Percentiles rank a stretch among this genome's conserved stretches.
phyloP scores from a whole-genome alignment of 2,329 filamentous ascomycete genomes.

The Exophiala sp. region DNA sequence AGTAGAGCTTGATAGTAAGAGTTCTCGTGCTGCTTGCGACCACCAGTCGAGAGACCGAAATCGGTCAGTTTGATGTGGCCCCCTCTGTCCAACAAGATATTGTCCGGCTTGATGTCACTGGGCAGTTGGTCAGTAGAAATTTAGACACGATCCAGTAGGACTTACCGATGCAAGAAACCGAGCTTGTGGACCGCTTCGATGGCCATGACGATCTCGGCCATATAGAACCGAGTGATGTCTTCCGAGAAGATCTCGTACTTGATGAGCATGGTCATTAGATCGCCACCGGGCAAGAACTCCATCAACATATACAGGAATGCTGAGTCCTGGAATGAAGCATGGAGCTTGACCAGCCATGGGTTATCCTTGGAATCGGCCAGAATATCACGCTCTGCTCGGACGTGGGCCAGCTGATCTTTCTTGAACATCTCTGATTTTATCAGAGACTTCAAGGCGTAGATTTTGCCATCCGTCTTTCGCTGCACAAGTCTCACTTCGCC shows the following conservation, averaged over 20 bases:
- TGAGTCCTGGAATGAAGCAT: constrained; percentile 93
- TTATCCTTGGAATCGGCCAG: constrained; percentile 94
- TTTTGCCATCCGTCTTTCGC: constrained; percentile 92
- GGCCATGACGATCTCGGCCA: constrained; percentile 96
- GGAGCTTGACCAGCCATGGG: constrained; percentile 97
- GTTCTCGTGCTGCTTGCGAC: constrained; percentile 96
- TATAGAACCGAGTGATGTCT: constrained; percentile 98
- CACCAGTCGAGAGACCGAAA: constrained; percentile 95
- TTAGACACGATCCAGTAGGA: constrained; percentile 9
- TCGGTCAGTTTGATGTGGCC: constrained; percentile 98
- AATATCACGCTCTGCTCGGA: constrained; percentile 95
- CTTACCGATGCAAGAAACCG: constrained; percentile 95
- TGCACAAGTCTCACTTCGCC: constrained; percentile 97
- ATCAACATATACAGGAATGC: constrained; percentile 99
- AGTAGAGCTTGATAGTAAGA: constrained; percentile 97
- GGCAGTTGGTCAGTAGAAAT: constrained; percentile 27
- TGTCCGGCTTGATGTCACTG: constrained; percentile 98
- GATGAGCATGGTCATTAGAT: constrained; percentile 99
- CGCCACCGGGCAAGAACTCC: constrained; percentile 97
- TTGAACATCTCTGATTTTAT: constrained; percentile 99
- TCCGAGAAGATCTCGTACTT: constrained; percentile 99
- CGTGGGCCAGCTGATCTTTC: constrained; percentile 95
- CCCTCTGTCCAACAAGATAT: constrained; percentile 90
- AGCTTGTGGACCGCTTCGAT: constrained; percentile 98
- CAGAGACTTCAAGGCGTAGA: constrained; percentile 96